These are phyloP conservation scores for Lenzites betulinus DNA, from an alignment of 768 basidiomycete genomes.

Conservation along the genomic window DNA sequence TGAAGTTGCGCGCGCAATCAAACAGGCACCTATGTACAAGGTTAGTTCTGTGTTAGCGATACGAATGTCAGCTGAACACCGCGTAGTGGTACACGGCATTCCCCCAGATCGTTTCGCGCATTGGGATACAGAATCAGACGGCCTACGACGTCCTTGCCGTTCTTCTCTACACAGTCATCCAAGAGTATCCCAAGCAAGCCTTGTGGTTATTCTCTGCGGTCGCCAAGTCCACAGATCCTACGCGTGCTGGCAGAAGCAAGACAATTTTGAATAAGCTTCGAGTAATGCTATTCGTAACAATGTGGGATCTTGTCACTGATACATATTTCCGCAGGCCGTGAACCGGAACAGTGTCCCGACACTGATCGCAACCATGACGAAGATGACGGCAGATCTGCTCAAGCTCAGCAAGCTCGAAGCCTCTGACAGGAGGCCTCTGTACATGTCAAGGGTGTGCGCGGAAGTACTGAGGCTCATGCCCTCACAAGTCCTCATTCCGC, in stretches of 20 bases:
- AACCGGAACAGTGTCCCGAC: conserved; percentile 48
- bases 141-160: conserved; percentile 61
- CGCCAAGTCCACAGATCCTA: conserved; percentile 74
- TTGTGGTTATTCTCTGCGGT: conserved; percentile 93
- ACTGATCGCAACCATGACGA: conserved; percentile 55
- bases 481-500: conserved; percentile 78
- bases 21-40: conserved; percentile 76
- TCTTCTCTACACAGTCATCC: conserved; percentile 75
- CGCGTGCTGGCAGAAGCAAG: conserved; percentile 61
- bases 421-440: conserved; percentile 43
- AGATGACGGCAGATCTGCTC: conserved; percentile 73
- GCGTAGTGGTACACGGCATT: conserved; percentile 92
- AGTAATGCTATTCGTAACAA: conserved; percentile 41
- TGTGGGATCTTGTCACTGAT: not conserved
- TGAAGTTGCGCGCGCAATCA: conserved; percentile 47
- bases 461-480: conserved; percentile 55
- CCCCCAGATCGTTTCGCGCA: conserved; percentile 94
- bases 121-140: conserved; percentile 68
- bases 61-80: conserved; percentile 7
- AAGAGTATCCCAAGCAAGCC: conserved; percentile 84
- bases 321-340: conserved; percentile 40
- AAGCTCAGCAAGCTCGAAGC: conserved; percentile 61
- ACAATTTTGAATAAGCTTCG: conserved; percentile 57
- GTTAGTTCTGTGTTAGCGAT: conserved; percentile 38
- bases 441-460: conserved; percentile 56